Percentiles rank a stretch among this genome's conserved stretches.
phyloP scores from a whole-genome alignment of 2,329 filamentous ascomycete species.

The Sporothrix phasma region DNA sequence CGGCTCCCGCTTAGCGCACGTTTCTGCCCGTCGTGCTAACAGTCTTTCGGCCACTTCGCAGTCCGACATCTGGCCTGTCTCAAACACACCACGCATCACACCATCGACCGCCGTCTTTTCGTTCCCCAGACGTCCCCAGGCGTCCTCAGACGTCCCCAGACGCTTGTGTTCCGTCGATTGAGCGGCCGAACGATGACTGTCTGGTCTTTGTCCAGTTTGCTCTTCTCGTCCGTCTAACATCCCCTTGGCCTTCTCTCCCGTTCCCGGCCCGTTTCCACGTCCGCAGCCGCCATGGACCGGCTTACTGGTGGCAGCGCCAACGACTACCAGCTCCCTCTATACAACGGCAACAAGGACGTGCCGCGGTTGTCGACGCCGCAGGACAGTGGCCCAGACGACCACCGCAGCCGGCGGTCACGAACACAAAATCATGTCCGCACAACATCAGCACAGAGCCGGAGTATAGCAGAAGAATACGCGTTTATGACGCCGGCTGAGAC shows the following conservation, averaged over 20 bases:
- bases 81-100: not conserved
- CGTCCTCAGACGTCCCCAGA: not conserved
- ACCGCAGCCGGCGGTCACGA: slow-evolving; percentile 17
- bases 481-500: slow-evolving; percentile 68
- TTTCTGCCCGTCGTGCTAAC: not conserved
- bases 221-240: not conserved
- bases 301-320: slow-evolving; percentile 7
- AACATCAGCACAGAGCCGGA: slow-evolving; percentile 29
- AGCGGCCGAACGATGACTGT: not conserved
- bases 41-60: not conserved
- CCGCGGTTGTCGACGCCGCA: slow-evolving; percentile 14
- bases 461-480: slow-evolving; percentile 50
- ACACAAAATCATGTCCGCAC: slow-evolving; percentile 20
- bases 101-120: not conserved
- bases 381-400: slow-evolving; percentile 9
- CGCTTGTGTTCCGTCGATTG: not conserved
- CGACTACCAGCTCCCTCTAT: slow-evolving; percentile 20
- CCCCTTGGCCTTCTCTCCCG: not conserved
- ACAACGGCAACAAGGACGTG: slow-evolving; percentile 7
- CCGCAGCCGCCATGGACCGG: slow-evolving; percentile 18
- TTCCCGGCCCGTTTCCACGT: not conserved
- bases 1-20: not conserved
- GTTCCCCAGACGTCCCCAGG: not conserved
- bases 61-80: not conserved
- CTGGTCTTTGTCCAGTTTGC: not conserved